These are phyloP conservation scores for Trichoderma harzianum DNA, from an alignment of 2,329 filamentous ascomycete genomes.

Conservation along the genomic window DNA sequence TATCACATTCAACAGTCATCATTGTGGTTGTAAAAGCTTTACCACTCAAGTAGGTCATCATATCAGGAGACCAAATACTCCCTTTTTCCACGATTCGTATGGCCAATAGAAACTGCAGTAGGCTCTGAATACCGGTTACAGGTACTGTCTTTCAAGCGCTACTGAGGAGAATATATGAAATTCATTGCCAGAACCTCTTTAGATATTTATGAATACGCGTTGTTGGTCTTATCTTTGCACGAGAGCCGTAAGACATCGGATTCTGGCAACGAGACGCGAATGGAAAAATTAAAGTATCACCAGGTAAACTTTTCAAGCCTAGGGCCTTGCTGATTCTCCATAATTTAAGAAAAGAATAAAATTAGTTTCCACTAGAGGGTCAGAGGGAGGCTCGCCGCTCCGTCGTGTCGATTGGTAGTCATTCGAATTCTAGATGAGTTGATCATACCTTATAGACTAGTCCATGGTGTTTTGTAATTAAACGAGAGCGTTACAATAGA, in stretches of 20 bases:
- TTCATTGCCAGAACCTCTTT: not conserved
- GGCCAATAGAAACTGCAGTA: not conserved
- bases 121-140: not conserved
- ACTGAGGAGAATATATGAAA: not conserved
- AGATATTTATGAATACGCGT: not conserved
- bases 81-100: not conserved
- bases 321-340: fast-evolving
- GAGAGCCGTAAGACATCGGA: fast-evolving
- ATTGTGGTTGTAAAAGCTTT: not conserved
- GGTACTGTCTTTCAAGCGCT: not conserved
- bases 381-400: not conserved
- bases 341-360: not conserved
- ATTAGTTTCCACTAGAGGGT: no score
- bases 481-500: no score
- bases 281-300: not conserved
- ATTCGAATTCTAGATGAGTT: not conserved
- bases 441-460: not conserved
- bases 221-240: not conserved
- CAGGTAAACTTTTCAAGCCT: not conserved
- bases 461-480: no score
- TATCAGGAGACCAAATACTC: not conserved
- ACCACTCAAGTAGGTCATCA: not conserved
- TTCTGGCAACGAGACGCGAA: not conserved
- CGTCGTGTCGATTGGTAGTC: not conserved
- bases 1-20: fast-evolving